phyloP scores from a whole-genome alignment of 148 eudicot genomes.

The Pharnaceum exiguum region DNA sequence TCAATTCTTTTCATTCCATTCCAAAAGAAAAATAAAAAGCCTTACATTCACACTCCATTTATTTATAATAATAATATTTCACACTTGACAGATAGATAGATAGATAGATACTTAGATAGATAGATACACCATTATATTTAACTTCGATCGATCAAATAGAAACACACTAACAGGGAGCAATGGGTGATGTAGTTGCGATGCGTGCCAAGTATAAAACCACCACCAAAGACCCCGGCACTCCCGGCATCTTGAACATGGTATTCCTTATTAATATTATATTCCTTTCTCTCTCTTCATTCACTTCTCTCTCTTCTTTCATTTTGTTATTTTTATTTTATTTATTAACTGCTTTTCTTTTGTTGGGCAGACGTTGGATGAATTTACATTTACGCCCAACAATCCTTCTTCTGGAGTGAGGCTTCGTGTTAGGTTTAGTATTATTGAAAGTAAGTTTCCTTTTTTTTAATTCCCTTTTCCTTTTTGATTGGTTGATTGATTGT shows the following conservation, averaged over 20 bases:
- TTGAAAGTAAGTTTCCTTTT: conserved; percentile 44
- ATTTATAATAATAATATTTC: too few relatives aligned
- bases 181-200: conserved; percentile 32
- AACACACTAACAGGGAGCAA: conserved; percentile 49
- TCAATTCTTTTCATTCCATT: too few relatives aligned
- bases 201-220: conserved; percentile 54
- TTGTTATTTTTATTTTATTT: neutral
- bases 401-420: conserved; percentile 36
- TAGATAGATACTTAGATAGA: too few relatives aligned
- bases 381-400: conserved; percentile 60
- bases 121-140: too few relatives aligned
- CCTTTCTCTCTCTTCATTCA: neutral
- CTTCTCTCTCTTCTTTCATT: neutral
- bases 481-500: neutral
- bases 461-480: too few relatives aligned
- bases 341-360: neutral
- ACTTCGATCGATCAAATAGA: neutral
- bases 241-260: conserved; percentile 59
- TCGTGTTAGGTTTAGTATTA: conserved; percentile 45
- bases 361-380: conserved; percentile 51
- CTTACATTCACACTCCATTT: too few relatives aligned
- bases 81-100: too few relatives aligned
- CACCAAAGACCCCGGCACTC: conserved; percentile 48
- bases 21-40: too few relatives aligned
- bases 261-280: too few relatives aligned